Percentiles rank a stretch among this genome's conserved stretches.
These are phyloP conservation scores for Pichia heedii DNA, from an alignment of 805 yeast genomes.

Conservation along the genomic window DNA sequence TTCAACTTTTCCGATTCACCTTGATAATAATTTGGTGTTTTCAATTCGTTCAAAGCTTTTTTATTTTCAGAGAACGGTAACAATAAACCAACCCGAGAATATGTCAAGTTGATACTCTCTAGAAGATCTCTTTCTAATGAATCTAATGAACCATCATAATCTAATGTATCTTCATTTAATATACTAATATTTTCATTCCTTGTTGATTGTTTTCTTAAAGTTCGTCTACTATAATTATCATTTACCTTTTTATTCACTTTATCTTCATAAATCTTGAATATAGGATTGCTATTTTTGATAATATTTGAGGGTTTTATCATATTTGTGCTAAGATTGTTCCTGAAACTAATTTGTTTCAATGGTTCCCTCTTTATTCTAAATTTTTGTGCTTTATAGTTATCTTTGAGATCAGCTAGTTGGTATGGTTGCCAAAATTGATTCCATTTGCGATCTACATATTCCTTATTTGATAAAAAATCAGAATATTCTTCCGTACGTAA, in stretches of 20 bases:
- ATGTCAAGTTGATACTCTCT: not conserved
- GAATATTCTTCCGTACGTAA: conserved; percentile 19
- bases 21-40: not conserved
- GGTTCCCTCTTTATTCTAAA: not conserved
- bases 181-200: not conserved
- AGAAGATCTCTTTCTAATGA: conserved; percentile 1
- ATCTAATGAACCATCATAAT: not conserved
- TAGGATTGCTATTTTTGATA: not conserved
- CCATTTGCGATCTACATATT: not conserved
- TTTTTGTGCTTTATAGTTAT: not conserved
- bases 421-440: not conserved
- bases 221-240: conserved; percentile 7
- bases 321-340: not conserved
- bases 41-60: not conserved
- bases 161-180: not conserved
- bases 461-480: conserved; percentile 5
- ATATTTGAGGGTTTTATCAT: too few relatives aligned
- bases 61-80: not conserved
- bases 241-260: not conserved
- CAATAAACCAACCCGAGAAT: not conserved
- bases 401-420: not conserved
- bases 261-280: conserved; percentile 20
- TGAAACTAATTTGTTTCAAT: not conserved
- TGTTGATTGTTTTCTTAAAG: not conserved
- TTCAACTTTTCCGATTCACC: too few relatives aligned